Evolutionary conservation across 1,139 yeast genomes (phyloP), one percentile per base, ranked within the genome.

Genomic region (Blastobotrys buckinghamii): DNA sequence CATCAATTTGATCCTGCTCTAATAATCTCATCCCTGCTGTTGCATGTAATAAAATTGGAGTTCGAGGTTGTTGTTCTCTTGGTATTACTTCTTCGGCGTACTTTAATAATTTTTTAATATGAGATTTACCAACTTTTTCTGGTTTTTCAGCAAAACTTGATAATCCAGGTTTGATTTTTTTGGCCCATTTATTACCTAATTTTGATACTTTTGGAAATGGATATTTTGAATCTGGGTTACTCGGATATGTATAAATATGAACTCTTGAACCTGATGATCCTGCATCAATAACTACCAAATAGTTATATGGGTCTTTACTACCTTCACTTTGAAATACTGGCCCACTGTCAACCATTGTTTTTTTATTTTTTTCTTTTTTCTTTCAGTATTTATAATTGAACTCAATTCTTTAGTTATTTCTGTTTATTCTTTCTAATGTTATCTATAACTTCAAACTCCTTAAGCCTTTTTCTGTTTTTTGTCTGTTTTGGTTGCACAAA

Each of bases 231-330:
- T 42, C 13, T 26, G 36, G 39, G 32, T 45, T 45, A 29, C 53
- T 50, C 35, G 79, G 68, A 85, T 88, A 84, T 51, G 76, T 75
- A 64, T 87, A 87, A 1, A 87, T 76, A 59, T 77, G 84, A 0
- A 84, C 84, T 15, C 95, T 69, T 0, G 94, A 81, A 0, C 95
- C 95, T 42, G 80, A 81, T 1, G 94, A 84, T 0, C 96, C 95
- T 0, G 95, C 84, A 61, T 87, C 96, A 19, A 87, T 79, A 10
- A 87, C 74, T 1, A 87, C 77, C 2, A 85, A 77, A 63, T 83
- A 85, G 59, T 82, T 82, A 53, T 76, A 78, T 0, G 85, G 84
- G 1, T 73, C 63, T 0, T 76, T 77, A 2, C 71, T 63, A 0
- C 76, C 77, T 2, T 71, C 63, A 7, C 42, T 27, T 27, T 49